phyloP scores from a whole-genome alignment of 805 yeast genomes.

The Candida jianshihensis region DNA sequence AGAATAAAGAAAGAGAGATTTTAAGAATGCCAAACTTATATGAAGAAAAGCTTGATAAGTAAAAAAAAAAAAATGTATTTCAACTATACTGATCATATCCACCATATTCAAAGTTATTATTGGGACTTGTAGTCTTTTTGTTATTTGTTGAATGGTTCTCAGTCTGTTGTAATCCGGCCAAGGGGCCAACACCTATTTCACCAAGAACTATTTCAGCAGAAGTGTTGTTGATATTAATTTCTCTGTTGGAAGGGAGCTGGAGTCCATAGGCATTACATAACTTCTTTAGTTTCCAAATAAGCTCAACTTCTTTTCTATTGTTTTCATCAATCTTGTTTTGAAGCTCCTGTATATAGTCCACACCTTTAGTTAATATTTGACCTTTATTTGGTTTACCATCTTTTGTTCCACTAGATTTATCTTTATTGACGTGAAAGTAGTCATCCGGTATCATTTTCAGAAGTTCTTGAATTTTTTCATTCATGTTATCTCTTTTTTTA shows the following conservation, averaged over 20 bases:
- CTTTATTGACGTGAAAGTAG: constrained; percentile 34
- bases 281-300: constrained; percentile 51
- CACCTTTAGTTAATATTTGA: constrained; percentile 68
- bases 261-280: constrained; percentile 39
- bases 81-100: constrained; percentile 30
- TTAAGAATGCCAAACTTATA: constrained; percentile 78
- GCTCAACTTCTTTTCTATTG: constrained; percentile 73
- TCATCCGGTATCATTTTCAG: constrained; percentile 37
- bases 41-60: no score
- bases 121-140: constrained; percentile 15
- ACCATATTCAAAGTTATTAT: constrained; percentile 31
- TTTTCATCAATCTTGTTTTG: constrained; percentile 72
- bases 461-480: constrained; percentile 50
- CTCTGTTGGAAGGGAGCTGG: constrained; percentile 23
- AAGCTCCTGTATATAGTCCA: constrained; percentile 59
- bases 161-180: constrained; percentile 33
- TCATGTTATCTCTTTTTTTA: constrained; percentile 49
- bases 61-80: no score
- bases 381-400: constrained; percentile 86
- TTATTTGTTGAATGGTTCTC: constrained; percentile 15
- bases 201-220: constrained; percentile 76
- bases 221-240: constrained; percentile 47
- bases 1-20: constrained; percentile 63
- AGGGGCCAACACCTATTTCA: constrained; percentile 77
- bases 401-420: constrained; percentile 58